A percentile compares a stretch with the other conserved stretches of the same genome.
phyloP scores from a whole-genome alignment of 2,329 filamentous ascomycete species.

The Escovopsis weberi region DNA sequence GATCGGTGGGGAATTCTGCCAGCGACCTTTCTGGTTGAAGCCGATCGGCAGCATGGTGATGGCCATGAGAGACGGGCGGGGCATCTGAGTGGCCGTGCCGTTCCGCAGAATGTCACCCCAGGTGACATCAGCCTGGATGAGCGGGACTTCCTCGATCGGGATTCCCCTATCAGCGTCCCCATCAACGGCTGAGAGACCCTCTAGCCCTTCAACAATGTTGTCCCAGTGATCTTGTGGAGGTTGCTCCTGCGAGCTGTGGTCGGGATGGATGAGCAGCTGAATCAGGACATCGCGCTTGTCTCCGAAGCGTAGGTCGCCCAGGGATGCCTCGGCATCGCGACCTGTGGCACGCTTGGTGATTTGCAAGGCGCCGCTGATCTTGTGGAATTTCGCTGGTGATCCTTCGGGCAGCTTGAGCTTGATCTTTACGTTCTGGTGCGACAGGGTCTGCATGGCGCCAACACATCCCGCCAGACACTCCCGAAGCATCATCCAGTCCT shows the following conservation, averaged over 20 bases:
- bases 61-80: slow-evolving; percentile 77
- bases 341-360: slow-evolving; percentile 94
- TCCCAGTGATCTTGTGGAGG: slow-evolving; percentile 93
- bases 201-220: slow-evolving; percentile 86
- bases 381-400: slow-evolving; percentile 94
- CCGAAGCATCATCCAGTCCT: slow-evolving; percentile 99
- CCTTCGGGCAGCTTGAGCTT: slow-evolving; percentile 90
- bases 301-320: slow-evolving; percentile 87
- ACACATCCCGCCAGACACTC: slow-evolving; percentile 91
- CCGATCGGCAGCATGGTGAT: slow-evolving; percentile 82
- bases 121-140: slow-evolving; percentile 86
- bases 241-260: slow-evolving; percentile 68
- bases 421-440: slow-evolving; percentile 96
- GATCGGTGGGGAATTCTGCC: slow-evolving; percentile 60
- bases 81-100: slow-evolving; percentile 70
- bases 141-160: slow-evolving; percentile 85
- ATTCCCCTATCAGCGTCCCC: slow-evolving; percentile 69
- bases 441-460: slow-evolving; percentile 79
- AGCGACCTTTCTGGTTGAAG: slow-evolving; percentile 49
- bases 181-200: slow-evolving; percentile 78
- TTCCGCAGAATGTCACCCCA: slow-evolving; percentile 92
- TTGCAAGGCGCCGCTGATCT: slow-evolving; percentile 91
- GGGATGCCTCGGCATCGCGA: slow-evolving; percentile 78
- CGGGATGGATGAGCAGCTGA: slow-evolving; percentile 81
- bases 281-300: slow-evolving; percentile 91